Percentiles rank a stretch among this genome's conserved stretches.
phyloP scores from a whole-genome alignment of 371 early-diverging fungal genomes.

The Actinomortierella wolfii region DNA sequence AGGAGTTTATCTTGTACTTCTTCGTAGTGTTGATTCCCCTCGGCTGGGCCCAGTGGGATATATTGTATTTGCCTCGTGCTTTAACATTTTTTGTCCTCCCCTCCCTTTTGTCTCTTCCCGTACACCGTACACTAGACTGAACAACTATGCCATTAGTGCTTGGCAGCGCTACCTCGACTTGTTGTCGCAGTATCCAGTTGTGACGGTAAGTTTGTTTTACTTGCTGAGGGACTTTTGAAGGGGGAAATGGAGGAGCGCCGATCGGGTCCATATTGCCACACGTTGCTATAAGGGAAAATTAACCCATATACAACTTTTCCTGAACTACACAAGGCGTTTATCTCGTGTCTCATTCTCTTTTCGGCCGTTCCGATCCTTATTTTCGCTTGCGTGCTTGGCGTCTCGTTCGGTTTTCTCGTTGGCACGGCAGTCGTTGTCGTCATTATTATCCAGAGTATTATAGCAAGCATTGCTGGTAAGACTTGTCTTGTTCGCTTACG shows the following conservation, averaged over 20 bases:
- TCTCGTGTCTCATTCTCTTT: conserved; percentile 19
- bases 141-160: neutral
- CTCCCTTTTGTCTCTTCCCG: neutral
- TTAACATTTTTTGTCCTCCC: too few relatives aligned
- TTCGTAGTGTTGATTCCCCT: too few relatives aligned
- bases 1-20: too few relatives aligned
- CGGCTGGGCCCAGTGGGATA: too few relatives aligned
- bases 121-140: conserved; percentile 3
- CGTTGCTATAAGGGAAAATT: too few relatives aligned
- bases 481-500: neutral
- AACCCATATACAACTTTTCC: too few relatives aligned
- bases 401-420: conserved; percentile 22
- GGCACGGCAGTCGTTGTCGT: conserved; percentile 23
- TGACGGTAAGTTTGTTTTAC: conserved; percentile 32
- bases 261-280: too few relatives aligned
- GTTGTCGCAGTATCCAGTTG: conserved; percentile 14
- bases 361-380: conserved; percentile 29
- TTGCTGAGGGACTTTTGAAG: too few relatives aligned
- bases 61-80: too few relatives aligned
- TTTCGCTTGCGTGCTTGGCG: conserved; percentile 34
- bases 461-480: conserved; percentile 13
- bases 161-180: conserved; percentile 19
- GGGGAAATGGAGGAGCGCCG: too few relatives aligned
- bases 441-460: conserved; percentile 27
- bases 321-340: conserved; percentile 19